Conservation (phyloP, 352 stramenopile genomes). For the Aphanomyces stellatus region DNA sequence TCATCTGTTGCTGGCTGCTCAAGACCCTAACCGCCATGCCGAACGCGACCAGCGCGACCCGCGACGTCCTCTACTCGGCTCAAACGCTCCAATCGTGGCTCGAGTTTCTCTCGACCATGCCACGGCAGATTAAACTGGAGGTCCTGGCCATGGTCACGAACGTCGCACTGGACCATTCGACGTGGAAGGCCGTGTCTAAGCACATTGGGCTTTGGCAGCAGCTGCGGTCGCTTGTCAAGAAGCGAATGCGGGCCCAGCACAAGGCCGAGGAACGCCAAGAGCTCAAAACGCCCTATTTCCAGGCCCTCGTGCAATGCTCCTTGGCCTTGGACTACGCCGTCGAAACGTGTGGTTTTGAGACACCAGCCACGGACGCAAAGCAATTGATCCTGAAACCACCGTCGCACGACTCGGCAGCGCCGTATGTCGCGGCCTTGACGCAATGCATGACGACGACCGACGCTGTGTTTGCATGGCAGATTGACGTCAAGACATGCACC, state of each 20-base stretch:
- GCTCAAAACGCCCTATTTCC: conserved; percentile 53
- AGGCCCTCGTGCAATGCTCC: conserved; percentile 47
- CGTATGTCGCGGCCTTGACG: neutral
- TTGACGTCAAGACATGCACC: conserved; percentile 23
- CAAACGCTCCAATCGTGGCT: conserved; percentile 30
- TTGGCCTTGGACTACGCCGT: conserved; percentile 47
- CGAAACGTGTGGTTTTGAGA: conserved; percentile 26
- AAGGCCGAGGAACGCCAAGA: conserved; percentile 38
- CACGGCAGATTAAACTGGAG: conserved; percentile 33
- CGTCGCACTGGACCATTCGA: conserved; percentile 27
- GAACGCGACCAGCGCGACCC: neutral
- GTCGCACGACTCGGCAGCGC: neutral
- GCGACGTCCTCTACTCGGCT: conserved; percentile 26
- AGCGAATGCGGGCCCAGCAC: conserved; percentile 45
- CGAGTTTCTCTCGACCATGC: conserved; percentile 27
- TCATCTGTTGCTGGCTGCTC: conserved; percentile 21
- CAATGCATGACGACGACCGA: neutral
- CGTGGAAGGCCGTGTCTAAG: conserved; percentile 33
- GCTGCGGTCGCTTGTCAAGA: conserved; percentile 32
- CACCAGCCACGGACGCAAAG: conserved; percentile 24
- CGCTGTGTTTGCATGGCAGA: conserved; percentile 13
- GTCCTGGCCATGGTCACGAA: conserved; percentile 36
- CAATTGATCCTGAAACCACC: neutral
- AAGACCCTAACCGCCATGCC: neutral
- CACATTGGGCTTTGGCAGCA: conserved; percentile 27